These are phyloP conservation scores for Erythrobasidium hasegawianum DNA, from an alignment of 1,284 basidiomycete genomes.

Conservation along the genomic window DNA sequence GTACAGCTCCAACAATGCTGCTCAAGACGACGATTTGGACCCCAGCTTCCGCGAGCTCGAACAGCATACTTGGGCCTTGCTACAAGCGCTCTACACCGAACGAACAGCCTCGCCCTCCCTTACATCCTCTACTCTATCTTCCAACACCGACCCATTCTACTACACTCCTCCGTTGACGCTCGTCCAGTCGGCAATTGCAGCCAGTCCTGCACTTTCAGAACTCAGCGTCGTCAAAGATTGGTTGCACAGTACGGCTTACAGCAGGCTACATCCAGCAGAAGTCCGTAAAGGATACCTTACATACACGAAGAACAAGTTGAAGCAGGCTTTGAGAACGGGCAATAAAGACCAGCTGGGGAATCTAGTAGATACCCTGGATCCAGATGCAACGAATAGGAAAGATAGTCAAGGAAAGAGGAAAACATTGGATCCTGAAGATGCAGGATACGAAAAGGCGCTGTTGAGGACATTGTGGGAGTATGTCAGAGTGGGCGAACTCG, in stretches of 20 bases:
- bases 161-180: conserved; percentile 71
- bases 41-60: conserved; percentile 59
- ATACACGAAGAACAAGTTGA: conserved; percentile 69
- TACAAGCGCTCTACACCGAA: conserved; percentile 60
- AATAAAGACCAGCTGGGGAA: conserved; percentile 47
- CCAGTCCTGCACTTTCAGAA: conserved; percentile 61
- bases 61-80: conserved; percentile 71
- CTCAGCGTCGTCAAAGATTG: conserved; percentile 75
- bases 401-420: conserved; percentile 55
- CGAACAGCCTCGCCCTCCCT: conserved; percentile 10
- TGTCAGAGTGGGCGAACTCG: conserved; percentile 73
- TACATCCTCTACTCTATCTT: conserved; percentile 14
- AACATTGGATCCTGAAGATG: conserved; percentile 33
- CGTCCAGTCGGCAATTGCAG: conserved; percentile 63
- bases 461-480: conserved; percentile 72
- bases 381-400: conserved; percentile 63
- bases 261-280: conserved; percentile 58
- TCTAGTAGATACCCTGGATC: conserved; percentile 67
- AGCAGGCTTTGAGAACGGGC: conserved; percentile 60
- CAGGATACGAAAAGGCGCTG: conserved; percentile 71
- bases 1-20: neutral
- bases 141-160: conserved; percentile 61
- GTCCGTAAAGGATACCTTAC: conserved; percentile 72
- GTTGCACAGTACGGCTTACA: conserved; percentile 59
- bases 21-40: neutral